phyloP scores from a whole-genome alignment of 345 rosid genomes.

The Eucalyptus pauciflora region DNA sequence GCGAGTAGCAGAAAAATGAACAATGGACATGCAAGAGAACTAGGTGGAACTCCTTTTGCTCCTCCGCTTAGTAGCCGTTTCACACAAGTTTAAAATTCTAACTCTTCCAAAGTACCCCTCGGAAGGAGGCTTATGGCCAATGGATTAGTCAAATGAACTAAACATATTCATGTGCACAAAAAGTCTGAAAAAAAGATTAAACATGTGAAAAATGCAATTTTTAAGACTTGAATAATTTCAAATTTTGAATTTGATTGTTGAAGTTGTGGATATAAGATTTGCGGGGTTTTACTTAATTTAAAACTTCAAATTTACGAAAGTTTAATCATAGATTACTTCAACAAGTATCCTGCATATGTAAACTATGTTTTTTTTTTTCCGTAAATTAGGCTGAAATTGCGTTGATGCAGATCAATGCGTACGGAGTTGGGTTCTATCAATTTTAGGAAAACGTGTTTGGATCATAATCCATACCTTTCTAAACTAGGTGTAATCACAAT shows the following conservation, averaged over 20 bases:
- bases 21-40: not conserved
- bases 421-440: too few species aligned
- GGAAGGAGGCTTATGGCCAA: not conserved
- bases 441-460: too few species aligned
- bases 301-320: too few species aligned
- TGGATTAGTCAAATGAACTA: not conserved
- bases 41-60: not conserved
- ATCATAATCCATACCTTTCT: too few species aligned
- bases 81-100: not conserved
- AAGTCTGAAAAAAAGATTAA: not conserved
- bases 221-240: not conserved
- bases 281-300: too few species aligned
- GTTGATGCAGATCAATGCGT: too few species aligned
- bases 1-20: not conserved
- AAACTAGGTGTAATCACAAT: too few species aligned
- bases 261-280: too few species aligned
- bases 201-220: not conserved
- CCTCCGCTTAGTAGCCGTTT: not conserved
- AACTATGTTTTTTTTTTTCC: too few species aligned
- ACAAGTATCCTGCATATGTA: too few species aligned
- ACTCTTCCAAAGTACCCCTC: not conserved
- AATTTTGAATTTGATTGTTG: not conserved
- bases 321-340: too few species aligned
- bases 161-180: not conserved
- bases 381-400: too few species aligned